Percentiles rank a stretch among this genome's conserved stretches.
These are phyloP conservation scores for Phialocephala subalpina DNA, from an alignment of 2,329 filamentous ascomycete species.

Conservation along the genomic window DNA sequence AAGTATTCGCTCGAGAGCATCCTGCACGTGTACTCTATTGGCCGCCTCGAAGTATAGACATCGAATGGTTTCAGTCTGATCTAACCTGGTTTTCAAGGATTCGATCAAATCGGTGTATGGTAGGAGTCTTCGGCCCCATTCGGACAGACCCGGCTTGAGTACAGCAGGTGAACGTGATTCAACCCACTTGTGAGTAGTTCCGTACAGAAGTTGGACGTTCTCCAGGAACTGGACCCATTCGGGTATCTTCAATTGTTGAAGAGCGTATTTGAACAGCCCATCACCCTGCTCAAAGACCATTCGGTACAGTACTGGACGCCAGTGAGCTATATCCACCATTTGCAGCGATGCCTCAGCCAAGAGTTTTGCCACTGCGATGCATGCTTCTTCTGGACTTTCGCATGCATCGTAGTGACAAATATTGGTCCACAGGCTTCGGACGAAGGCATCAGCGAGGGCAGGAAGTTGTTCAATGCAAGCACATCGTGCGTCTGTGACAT, in stretches of 20 bases:
- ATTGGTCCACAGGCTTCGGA: background rate
- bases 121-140: background rate
- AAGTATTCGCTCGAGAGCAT: background rate
- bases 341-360: background rate
- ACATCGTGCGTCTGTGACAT: background rate
- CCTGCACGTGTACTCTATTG: too few relatives aligned
- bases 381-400: constrained; percentile 1
- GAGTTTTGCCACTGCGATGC: constrained; percentile 11
- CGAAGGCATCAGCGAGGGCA: background rate
- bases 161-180: background rate
- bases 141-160: background rate
- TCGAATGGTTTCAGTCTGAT: background rate
- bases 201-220: constrained; percentile 2
- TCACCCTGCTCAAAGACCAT: constrained; percentile 4
- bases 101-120: background rate
- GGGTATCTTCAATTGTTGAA: constrained; percentile 1
- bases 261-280: constrained; percentile 13
- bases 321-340: constrained; percentile 7
- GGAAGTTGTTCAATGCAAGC: constrained; percentile 9
- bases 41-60: background rate
- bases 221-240: constrained; percentile 15
- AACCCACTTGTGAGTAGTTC: background rate
- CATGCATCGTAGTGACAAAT: background rate
- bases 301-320: constrained; percentile 10
- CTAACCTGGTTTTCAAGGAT: background rate